These are phyloP conservation scores for Drechslerella stenobrocha DNA, from an alignment of 2,329 filamentous ascomycete genomes.

Conservation along the genomic window DNA sequence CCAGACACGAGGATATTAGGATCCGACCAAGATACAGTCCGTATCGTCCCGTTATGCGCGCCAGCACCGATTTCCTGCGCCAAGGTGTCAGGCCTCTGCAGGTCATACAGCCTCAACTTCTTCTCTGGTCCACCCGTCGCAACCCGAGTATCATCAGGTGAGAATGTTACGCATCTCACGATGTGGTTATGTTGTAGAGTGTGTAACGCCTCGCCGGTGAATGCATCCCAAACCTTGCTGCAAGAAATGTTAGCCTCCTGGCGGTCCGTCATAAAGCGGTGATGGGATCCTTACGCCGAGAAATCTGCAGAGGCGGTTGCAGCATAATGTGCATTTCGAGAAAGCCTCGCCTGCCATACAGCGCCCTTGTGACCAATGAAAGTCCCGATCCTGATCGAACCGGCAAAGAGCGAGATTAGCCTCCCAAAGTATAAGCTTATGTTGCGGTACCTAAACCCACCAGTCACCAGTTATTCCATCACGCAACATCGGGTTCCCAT, in stretches of 20 bases:
- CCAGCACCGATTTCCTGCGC: constrained; percentile 82
- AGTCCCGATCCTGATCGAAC: constrained; percentile 73
- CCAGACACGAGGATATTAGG: constrained; percentile 88
- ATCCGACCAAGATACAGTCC: constrained; percentile 94
- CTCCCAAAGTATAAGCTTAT: constrained; percentile 25
- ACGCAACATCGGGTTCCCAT: constrained; percentile 97
- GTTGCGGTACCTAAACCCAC: constrained; percentile 58
- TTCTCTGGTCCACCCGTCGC: constrained; percentile 96
- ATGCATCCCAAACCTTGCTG: constrained; percentile 96
- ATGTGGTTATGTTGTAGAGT: constrained; percentile 93
- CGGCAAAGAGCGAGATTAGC: constrained; percentile 16
- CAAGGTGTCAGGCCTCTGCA: constrained; percentile 64
- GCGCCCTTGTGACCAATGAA: constrained; percentile 98
- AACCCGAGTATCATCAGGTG: constrained; percentile 78
- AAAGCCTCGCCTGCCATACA: constrained; percentile 92
- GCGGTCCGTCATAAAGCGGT: constrained; percentile 19
- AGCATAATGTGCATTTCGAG: constrained; percentile 81
- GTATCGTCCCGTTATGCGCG: constrained; percentile 84
- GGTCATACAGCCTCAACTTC: constrained; percentile 90
- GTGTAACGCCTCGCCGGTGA: constrained; percentile 84
- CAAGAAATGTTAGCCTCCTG: constrained; percentile 53
- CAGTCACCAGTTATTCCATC: constrained; percentile 95
- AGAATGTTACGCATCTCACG: constrained; percentile 88
- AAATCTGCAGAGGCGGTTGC: constrained; percentile 96
- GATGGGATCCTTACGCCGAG: constrained; percentile 68